Evolutionary conservation across 148 eudicot genomes (phyloP), one percentile per base, ranked within the genome.

Genomic region (Suaeda aralocaspica): DNA sequence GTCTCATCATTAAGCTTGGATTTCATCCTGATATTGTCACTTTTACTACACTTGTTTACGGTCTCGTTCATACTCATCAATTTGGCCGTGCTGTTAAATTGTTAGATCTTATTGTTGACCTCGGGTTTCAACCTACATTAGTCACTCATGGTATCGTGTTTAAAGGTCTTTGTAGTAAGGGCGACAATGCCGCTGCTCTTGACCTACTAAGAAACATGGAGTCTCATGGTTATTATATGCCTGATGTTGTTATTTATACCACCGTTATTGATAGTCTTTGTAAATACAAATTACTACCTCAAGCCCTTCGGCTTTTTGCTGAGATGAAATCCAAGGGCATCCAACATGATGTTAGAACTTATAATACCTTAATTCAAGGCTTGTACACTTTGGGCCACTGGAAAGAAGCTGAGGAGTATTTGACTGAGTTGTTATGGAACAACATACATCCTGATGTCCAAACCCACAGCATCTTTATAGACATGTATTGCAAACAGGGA

Each of bases 401-500:
- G 75, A n/a, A 63, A 24, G 75, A 61, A 8, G 74, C 74, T 9
- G 13, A 52, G 2, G 29, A 30, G 12, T 21, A 63, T 24, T 36
- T 72, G 24, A 1, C 15, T 21, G 58, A 46, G 36, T 60, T 71
- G 74, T 1, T 49, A 26, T 30, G 49, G 46, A 25, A 24, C 13
- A 53, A 51, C n/a, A 25, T 72, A 22, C 2, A 44, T 48, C 75
- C 50, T 10, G 3, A 9, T 2, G 5, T 52, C 11, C 4, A 16
- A 6, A 72, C 75, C 26, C 64, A 30, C 36, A 63, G 0, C 34
- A 52, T 41, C 34, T 31, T 72, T 12, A 52, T 61, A 5, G 75
- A 72, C 55, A 72, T 72, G 75, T 52, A 61, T 34, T 72, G 62
- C 14, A 72, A 72, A 36, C 60, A 64, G 16, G 69, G 74, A 0